A percentile compares a stretch with the other conserved stretches of the same genome.
Conservation (phyloP, 2,329 filamentous ascomycete species). For the Fusarium sp. region DNA sequence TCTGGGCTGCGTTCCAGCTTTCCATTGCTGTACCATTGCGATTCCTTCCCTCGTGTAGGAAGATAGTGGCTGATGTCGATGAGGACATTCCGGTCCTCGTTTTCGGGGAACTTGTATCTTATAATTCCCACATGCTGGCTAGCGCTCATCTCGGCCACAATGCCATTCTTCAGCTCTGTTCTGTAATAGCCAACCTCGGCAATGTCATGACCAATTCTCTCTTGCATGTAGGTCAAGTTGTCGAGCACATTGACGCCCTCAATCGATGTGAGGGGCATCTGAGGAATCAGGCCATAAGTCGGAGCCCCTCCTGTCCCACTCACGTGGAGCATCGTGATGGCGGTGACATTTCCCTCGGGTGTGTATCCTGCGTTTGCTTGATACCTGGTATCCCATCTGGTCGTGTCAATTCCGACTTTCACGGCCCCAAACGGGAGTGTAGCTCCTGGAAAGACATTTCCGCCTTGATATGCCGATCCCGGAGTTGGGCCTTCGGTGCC, state of each 20-base stretch:
- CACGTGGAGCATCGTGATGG: conserved; percentile 69
- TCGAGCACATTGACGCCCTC: conserved; percentile 63
- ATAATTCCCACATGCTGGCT: conserved; percentile 66
- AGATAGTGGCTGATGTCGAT: conserved; percentile 66
- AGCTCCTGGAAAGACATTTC: conserved; percentile 62
- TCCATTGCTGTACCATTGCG: conserved; percentile 60
- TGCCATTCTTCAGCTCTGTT: conserved; percentile 64
- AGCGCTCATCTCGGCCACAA: conserved; percentile 65
- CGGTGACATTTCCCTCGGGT: conserved; percentile 62
- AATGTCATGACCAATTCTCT: conserved; percentile 56
- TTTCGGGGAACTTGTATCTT: conserved; percentile 64
- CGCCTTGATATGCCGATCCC: conserved; percentile 61
- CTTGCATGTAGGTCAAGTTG: conserved; percentile 64
- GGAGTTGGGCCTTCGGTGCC: conserved; percentile 63
- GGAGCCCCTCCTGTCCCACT: conserved; percentile 72
- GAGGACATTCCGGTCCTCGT: conserved; percentile 59
- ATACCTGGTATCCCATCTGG: conserved; percentile 29
- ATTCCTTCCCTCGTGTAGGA: conserved; percentile 57
- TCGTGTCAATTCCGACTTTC: conserved; percentile 61
- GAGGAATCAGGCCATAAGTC: conserved; percentile 70
- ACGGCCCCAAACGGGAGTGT: conserved; percentile 62
- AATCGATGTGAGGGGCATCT: conserved; percentile 61
- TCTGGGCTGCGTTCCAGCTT: conserved; percentile 56
- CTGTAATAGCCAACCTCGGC: conserved; percentile 70
- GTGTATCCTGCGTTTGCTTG: conserved; percentile 57